Evolutionary conservation across 2,329 filamentous ascomycete species (phyloP).

Genomic region (Colletotrichum tabaci): DNA sequence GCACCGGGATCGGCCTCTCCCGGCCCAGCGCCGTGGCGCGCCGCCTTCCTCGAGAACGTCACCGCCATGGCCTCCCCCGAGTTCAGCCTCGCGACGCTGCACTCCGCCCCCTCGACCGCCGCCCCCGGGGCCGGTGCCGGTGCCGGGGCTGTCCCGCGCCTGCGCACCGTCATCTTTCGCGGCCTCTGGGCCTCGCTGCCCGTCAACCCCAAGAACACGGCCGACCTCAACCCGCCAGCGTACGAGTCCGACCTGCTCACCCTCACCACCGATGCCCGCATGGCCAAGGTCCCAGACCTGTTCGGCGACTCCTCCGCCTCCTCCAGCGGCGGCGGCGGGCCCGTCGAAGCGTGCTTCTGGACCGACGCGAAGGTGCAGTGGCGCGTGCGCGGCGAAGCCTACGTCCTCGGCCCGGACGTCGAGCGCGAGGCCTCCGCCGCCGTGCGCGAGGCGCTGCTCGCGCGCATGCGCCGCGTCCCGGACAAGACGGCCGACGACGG

Average conservation of each 20-base stretch:
- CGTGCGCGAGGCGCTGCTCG: slow-evolving; percentile 72
- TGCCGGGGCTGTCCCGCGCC: slow-evolving; percentile 58
- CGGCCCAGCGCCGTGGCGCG: slow-evolving; percentile 67
- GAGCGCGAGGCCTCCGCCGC: slow-evolving; percentile 59
- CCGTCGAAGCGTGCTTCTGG: slow-evolving; percentile 91
- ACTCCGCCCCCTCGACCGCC: slow-evolving; percentile 45
- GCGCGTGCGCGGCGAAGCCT: slow-evolving; percentile 84
- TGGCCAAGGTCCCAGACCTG: slow-evolving; percentile 86
- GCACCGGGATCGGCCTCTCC: slow-evolving; percentile 30
- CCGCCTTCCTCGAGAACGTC: slow-evolving; percentile 66
- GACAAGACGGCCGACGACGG: slow-evolving; percentile 49
- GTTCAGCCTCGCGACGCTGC: slow-evolving; percentile 68
- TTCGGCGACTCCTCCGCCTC: slow-evolving; percentile 54
- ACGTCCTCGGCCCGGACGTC: slow-evolving; percentile 80
- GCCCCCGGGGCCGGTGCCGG: not conserved
- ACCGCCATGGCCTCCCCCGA: slow-evolving; percentile 62
- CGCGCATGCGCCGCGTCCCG: slow-evolving; percentile 71
- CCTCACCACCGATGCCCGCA: slow-evolving; percentile 90
- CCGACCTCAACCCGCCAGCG: slow-evolving; percentile 75
- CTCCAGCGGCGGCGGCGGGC: slow-evolving; percentile 72
- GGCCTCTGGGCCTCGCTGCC: slow-evolving; percentile 86
- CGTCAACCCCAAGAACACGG: slow-evolving; percentile 79
- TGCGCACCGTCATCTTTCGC: slow-evolving; percentile 86
- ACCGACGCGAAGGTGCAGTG: slow-evolving; percentile 82
- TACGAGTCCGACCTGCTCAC: slow-evolving; percentile 85